These are phyloP conservation scores for Limnanthes douglasii DNA, from an alignment of 345 rosid genomes.

Conservation along the genomic window DNA sequence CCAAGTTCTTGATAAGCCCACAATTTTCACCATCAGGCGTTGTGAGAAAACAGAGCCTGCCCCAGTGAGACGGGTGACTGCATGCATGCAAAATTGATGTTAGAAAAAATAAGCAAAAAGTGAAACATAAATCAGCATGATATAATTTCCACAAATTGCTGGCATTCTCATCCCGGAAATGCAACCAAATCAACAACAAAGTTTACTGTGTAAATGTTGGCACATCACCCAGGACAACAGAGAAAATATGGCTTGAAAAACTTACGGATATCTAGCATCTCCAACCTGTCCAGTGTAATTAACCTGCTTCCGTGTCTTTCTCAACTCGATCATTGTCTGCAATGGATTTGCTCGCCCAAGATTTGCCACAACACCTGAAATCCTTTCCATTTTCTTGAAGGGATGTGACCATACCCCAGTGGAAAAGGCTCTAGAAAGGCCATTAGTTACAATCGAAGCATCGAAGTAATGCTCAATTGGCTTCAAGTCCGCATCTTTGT, in stretches of 20 bases:
- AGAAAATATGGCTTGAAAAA: too few species aligned
- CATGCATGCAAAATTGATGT: too few species aligned
- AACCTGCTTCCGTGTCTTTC: constrained; percentile 79
- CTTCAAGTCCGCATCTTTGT: constrained; percentile 41
- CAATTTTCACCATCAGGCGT: constrained; percentile 98
- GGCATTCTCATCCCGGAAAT: too few species aligned
- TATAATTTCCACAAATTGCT: too few species aligned
- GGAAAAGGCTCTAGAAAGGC: constrained; percentile 84
- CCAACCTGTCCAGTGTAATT: constrained; percentile 85
- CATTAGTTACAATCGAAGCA: constrained; percentile 81
- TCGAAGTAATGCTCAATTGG: constrained; percentile 72
- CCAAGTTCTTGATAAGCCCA: constrained; percentile 87
- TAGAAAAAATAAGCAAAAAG: too few species aligned
- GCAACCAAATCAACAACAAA: too few species aligned
- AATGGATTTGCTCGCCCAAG: constrained; percentile 79
- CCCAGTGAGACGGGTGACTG: constrained; percentile 99
- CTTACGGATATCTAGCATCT: constrained; percentile 99
- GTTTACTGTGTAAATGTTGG: too few species aligned
- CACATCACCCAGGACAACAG: too few species aligned
- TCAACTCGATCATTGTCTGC: constrained; percentile 68
- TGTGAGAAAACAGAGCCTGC: constrained; percentile 82
- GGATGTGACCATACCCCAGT: constrained; percentile 99
- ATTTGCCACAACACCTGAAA: constrained; percentile 86
- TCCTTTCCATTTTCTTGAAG: constrained; percentile 64
- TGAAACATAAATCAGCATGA: too few species aligned